Evolutionary conservation across 768 basidiomycete species (phyloP).

Genomic region (Leccinum barrowsii): DNA sequence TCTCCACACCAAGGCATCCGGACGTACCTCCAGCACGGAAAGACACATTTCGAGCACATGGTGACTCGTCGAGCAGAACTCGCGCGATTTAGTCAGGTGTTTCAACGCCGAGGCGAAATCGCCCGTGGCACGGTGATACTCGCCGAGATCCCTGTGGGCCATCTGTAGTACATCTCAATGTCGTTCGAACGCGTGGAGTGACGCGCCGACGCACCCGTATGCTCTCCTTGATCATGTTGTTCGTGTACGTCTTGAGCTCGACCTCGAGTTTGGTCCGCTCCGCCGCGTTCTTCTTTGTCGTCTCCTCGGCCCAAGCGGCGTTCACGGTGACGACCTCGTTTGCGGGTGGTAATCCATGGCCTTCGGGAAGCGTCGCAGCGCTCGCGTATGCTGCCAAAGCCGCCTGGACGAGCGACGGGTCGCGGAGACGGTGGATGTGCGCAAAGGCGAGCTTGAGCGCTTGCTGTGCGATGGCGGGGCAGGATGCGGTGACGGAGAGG

Average conservation of each 20-base stretch:
- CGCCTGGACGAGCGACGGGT: constrained; percentile 56
- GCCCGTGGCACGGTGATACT: constrained; percentile 71
- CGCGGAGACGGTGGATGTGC: constrained; percentile 64
- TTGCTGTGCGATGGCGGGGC: constrained; percentile 67
- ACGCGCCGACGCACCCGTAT: constrained; percentile 62
- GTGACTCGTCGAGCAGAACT: constrained; percentile 86
- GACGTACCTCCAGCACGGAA: constrained; percentile 68
- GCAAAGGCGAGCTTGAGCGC: constrained; percentile 66
- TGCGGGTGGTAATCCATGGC: constrained; percentile 41
- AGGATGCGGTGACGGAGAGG: constrained; percentile 58
- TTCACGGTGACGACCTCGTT: constrained; percentile 54
- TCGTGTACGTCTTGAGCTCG: constrained; percentile 90
- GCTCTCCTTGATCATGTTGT: constrained; percentile 99
- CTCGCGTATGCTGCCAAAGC: constrained; percentile 55
- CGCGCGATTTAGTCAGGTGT: constrained; percentile 86
- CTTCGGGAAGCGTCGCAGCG: constrained; percentile 28
- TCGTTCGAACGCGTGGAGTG: not conserved
- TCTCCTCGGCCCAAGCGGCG: constrained; percentile 71
- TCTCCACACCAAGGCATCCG: constrained; percentile 30
- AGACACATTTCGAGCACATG: constrained; percentile 95
- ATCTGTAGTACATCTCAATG: constrained; percentile 50
- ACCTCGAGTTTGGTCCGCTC: constrained; percentile 86
- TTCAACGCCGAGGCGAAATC: constrained; percentile 70
- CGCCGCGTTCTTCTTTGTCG: constrained; percentile 58
- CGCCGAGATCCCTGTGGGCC: constrained; percentile 86